Percentiles rank a stretch among this genome's conserved stretches.
Conservation (phyloP, 2,329 filamentous ascomycete genomes). For the Colletotrichum aenigma region DNA sequence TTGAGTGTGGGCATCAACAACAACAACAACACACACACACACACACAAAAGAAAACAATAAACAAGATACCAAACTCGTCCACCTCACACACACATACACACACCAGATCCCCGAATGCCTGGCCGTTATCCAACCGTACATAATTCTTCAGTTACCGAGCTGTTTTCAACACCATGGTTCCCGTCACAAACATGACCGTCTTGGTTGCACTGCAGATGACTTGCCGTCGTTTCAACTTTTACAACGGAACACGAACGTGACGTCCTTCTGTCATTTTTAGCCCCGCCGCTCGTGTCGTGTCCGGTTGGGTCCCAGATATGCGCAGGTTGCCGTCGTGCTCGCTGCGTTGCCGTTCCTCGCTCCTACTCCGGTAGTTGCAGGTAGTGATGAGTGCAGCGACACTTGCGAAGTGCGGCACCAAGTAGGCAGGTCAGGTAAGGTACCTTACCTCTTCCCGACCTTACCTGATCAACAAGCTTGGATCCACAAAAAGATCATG, state of each 20-base stretch:
- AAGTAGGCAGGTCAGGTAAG: neutral
- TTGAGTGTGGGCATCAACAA: slow-evolving; percentile 4
- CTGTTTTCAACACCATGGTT: neutral
- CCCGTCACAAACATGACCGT: neutral
- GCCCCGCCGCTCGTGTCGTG: neutral
- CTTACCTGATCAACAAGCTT: neutral
- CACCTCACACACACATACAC: neutral
- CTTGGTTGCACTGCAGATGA: neutral
- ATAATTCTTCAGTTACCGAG: neutral
- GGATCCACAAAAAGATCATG: neutral
- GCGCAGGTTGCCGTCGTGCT: neutral
- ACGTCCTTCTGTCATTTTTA: neutral
- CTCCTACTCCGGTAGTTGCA: neutral
- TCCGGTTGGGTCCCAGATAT: neutral
- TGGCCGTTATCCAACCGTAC: neutral
- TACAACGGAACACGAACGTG: neutral
- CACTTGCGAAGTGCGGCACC: neutral
- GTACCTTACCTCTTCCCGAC: neutral
- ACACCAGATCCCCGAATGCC: neutral
- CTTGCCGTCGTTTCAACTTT: slow-evolving; percentile 2
- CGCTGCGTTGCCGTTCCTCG: neutral
- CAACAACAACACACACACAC: neutral
- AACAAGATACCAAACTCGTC: slow-evolving; percentile 11
- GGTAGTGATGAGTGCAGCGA: neutral
- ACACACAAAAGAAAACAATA: neutral